Conservation (phyloP, 2,329 filamentous ascomycete genomes). For the Aspergillus sclerotialis region DNA sequence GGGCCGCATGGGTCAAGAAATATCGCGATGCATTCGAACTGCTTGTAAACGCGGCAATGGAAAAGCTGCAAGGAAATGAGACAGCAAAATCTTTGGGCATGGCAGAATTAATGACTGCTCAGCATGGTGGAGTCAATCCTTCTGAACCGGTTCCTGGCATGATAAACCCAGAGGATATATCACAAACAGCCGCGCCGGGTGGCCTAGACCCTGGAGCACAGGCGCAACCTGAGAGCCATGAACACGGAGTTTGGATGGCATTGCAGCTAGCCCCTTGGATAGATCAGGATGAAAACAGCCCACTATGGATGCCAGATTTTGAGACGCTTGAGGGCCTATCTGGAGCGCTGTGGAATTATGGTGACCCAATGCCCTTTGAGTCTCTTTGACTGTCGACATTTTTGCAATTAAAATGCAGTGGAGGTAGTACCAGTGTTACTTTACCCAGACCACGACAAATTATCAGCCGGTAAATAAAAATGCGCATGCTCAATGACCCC, state of each 20-base stretch:
- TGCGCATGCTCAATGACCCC: too few species aligned
- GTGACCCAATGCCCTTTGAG: slow-evolving; percentile 22
- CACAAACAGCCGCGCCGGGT: slow-evolving; percentile 5
- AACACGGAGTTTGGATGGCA: slow-evolving; percentile 32
- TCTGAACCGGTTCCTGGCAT: slow-evolving; percentile 10
- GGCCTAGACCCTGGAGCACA: slow-evolving; percentile 5
- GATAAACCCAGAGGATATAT: slow-evolving; percentile 10
- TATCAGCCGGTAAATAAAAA: too few species aligned
- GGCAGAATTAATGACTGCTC: slow-evolving; percentile 35
- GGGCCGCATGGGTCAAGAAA: slow-evolving; percentile 42
- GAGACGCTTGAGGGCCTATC: slow-evolving; percentile 27
- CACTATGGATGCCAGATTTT: slow-evolving; percentile 36
- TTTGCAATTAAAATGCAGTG: too few species aligned
- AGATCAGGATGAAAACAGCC: slow-evolving; percentile 27
- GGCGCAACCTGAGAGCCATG: slow-evolving; percentile 16
- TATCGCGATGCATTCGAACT: slow-evolving; percentile 44
- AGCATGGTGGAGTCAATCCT: slow-evolving; percentile 12
- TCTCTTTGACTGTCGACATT: too few species aligned
- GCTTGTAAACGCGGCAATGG: slow-evolving; percentile 42
- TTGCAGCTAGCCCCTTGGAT: slow-evolving; percentile 35
- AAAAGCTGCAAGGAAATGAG: slow-evolving; percentile 37
- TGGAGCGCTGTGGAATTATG: slow-evolving; percentile 21
- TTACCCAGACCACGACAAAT: too few species aligned
- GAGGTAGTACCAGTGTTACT: too few species aligned
- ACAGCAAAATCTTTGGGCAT: slow-evolving; percentile 27